Evolutionary conservation across 73 alveolate species (phyloP).

Genomic region (Chromera velia): DNA sequence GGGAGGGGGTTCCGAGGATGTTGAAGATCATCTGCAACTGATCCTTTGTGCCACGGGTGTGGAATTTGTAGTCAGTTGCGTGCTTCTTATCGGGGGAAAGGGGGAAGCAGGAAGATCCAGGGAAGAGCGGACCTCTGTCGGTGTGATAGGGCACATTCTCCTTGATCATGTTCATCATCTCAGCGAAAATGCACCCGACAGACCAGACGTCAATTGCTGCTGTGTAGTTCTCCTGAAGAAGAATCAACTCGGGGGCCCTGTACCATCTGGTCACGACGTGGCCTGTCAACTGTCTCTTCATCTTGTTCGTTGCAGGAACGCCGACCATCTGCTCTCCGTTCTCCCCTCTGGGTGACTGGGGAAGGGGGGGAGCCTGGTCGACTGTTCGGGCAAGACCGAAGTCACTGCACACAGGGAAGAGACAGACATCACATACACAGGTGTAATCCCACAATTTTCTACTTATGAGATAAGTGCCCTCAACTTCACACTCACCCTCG

Average conservation of each 20-base stretch:
- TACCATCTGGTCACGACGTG: constrained; percentile 61
- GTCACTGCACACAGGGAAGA: constrained; percentile 54
- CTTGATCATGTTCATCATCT: constrained; percentile 45
- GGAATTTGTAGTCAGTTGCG: constrained; percentile 69
- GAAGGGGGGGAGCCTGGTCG: neutral
- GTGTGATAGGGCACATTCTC: constrained; percentile 42
- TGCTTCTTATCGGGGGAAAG: constrained; percentile 82
- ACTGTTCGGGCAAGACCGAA: constrained; percentile 80
- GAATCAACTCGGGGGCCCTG: constrained; percentile 58
- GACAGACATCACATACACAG: too few species aligned
- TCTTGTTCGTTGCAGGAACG: constrained; percentile 14
- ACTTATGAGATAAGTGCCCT: too few species aligned
- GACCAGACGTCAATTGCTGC: constrained; percentile 62
- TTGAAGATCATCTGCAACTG: constrained; percentile 49
- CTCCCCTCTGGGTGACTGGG: neutral
- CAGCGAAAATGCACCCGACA: constrained; percentile 67
- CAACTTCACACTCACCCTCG: neutral
- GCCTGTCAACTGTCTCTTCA: constrained; percentile 50
- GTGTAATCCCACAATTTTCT: too few species aligned
- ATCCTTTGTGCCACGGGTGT: constrained; percentile 30
- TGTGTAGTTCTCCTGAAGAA: constrained; percentile 45
- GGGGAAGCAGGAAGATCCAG: constrained; percentile 96
- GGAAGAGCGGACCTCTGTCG: constrained; percentile 94
- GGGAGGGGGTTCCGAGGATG: constrained; percentile 40
- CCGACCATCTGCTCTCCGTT: neutral